Percentiles rank a stretch among this genome's conserved stretches.
Conservation (phyloP, 2,329 filamentous ascomycete species). For the Pseudogymnoascus sp. region DNA sequence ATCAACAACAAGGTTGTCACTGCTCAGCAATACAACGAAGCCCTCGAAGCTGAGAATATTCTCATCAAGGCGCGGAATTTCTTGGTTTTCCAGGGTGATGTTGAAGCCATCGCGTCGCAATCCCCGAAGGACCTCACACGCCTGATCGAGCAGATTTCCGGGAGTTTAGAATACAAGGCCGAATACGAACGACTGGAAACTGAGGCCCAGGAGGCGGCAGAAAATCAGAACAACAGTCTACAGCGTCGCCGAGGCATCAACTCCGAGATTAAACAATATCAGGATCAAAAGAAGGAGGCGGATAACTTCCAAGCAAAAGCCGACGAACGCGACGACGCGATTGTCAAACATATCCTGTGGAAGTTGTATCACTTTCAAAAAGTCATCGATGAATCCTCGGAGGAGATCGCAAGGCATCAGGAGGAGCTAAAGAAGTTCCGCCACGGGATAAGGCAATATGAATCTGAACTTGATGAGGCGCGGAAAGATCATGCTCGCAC, state of each 20-base stretch:
- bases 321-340: slow-evolving; percentile 81
- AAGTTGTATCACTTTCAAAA: slow-evolving; percentile 94
- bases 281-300: slow-evolving; percentile 92
- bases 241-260: slow-evolving; percentile 90
- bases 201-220: slow-evolving; percentile 77
- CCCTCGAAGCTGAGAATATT: slow-evolving; percentile 89
- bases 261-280: slow-evolving; percentile 94
- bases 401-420: slow-evolving; percentile 85
- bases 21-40: slow-evolving; percentile 87
- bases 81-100: slow-evolving; percentile 95
- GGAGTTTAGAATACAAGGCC: slow-evolving; percentile 86
- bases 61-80: slow-evolving; percentile 98
- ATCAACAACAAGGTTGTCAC: slow-evolving; percentile 90
- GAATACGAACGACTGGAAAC: slow-evolving; percentile 89
- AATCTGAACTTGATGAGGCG: slow-evolving; percentile 71
- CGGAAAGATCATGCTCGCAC: slow-evolving; percentile 76
- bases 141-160: slow-evolving; percentile 94
- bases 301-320: slow-evolving; percentile 89
- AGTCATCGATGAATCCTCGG: slow-evolving; percentile 84
- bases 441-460: slow-evolving; percentile 78
- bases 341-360: slow-evolving; percentile 91
- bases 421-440: slow-evolving; percentile 90
- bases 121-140: slow-evolving; percentile 89
- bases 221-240: slow-evolving; percentile 82
- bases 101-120: slow-evolving; percentile 93